phyloP scores from a whole-genome alignment of 139 green algal genomes.

The Micractinium sp. region DNA sequence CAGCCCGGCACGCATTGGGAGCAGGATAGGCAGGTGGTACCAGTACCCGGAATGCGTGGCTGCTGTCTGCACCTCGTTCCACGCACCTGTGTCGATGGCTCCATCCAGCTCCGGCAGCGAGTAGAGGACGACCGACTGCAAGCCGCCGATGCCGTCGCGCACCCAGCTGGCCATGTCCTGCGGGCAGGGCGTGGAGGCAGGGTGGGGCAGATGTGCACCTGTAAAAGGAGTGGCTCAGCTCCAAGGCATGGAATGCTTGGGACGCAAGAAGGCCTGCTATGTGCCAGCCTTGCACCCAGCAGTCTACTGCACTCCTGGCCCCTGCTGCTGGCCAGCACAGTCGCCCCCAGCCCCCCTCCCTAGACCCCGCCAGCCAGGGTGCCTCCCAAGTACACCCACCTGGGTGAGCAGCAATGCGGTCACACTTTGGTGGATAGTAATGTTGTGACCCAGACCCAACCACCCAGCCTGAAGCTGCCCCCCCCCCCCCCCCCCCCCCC shows the following conservation, averaged over 20 bases:
- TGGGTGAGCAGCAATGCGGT: slow-evolving; percentile 95
- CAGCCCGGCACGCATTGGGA: no score
- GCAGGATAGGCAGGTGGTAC: no score
- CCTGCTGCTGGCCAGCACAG: no score
- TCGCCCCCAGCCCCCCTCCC: no score
- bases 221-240: background rate
- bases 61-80: background rate
- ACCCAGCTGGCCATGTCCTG: slow-evolving; percentile 86
- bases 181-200: background rate
- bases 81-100: slow-evolving; percentile 89
- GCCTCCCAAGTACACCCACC: slow-evolving; percentile 1
- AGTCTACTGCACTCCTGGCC: no score
- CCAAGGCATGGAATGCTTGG: background rate
- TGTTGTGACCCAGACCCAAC: no score
- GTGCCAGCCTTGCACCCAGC: no score
- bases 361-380: no score
- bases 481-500: background rate
- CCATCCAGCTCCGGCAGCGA: slow-evolving; percentile 96
- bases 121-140: slow-evolving; percentile 97
- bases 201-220: background rate
- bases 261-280: no score
- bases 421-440: no score
- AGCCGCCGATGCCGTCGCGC: slow-evolving; percentile 78
- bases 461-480: no score
- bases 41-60: no score